A percentile compares a stretch with the other conserved stretches of the same genome.
Evolutionary conservation across 225 moss, liverwort and hornwort genomes (phyloP).

Genomic region (Polytrichum commune): DNA sequence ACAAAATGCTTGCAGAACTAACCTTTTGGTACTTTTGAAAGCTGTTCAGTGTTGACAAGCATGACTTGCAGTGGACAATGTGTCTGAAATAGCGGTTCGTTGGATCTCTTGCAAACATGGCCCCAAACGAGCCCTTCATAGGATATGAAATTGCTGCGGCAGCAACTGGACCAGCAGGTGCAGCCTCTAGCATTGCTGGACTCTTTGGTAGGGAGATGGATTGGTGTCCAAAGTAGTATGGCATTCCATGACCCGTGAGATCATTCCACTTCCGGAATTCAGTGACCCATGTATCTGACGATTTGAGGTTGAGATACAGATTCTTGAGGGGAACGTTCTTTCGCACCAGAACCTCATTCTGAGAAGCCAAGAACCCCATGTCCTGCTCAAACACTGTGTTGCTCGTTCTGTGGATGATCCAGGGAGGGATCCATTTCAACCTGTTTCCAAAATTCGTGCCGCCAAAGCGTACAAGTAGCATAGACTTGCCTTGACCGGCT

Average conservation of each 20-base stretch:
- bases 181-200: slow-evolving; percentile 60
- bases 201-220: slow-evolving; percentile 34
- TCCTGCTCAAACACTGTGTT: slow-evolving; percentile 74
- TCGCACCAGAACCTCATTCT: slow-evolving; percentile 56
- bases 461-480: slow-evolving; percentile 68
- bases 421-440: slow-evolving; percentile 31
- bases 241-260: slow-evolving; percentile 77
- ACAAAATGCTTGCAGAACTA: not conserved
- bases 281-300: slow-evolving; percentile 66
- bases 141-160: slow-evolving; percentile 57
- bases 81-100: slow-evolving; percentile 82
- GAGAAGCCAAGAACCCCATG: slow-evolving; percentile 84
- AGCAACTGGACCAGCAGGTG: slow-evolving; percentile 66
- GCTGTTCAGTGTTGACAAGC: slow-evolving; percentile 34
- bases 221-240: slow-evolving; percentile 70
- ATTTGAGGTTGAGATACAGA: slow-evolving; percentile 70
- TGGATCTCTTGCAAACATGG: slow-evolving; percentile 67
- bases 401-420: slow-evolving; percentile 43
- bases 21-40: slow-evolving; percentile 63
- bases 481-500: slow-evolving; percentile 78
- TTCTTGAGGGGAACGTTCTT: slow-evolving; percentile 54
- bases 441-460: slow-evolving; percentile 15
- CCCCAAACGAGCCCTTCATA: slow-evolving; percentile 72
- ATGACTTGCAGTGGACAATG: slow-evolving; percentile 77
- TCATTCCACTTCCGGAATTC: slow-evolving; percentile 80